phyloP scores from a whole-genome alignment of 768 basidiomycete species.

The Rhizopogon sp. region DNA sequence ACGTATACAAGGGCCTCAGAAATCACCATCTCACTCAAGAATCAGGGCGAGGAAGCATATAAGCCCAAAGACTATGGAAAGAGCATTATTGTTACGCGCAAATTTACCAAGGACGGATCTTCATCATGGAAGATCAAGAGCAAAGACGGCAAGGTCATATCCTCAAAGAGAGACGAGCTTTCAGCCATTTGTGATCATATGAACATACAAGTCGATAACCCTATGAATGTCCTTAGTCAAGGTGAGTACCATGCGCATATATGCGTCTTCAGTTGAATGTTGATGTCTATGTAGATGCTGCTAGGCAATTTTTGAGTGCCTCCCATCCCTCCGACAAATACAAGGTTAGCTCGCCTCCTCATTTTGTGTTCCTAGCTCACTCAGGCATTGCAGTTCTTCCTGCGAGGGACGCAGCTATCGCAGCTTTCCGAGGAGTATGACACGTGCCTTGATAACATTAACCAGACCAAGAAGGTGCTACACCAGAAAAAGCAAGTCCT shows the following conservation, averaged over 20 bases:
- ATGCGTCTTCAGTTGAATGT: neutral
- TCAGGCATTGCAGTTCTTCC: slow-evolving; percentile 67
- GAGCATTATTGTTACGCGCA: slow-evolving; percentile 78
- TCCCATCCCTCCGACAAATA: slow-evolving; percentile 85
- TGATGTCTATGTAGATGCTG: slow-evolving; percentile 21
- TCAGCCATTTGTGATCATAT: slow-evolving; percentile 89
- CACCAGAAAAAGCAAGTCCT: slow-evolving; percentile 70
- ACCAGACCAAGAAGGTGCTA: slow-evolving; percentile 59
- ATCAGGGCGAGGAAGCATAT: slow-evolving; percentile 88
- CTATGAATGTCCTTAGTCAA: slow-evolving; percentile 91
- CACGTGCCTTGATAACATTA: slow-evolving; percentile 66
- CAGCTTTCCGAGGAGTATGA: slow-evolving; percentile 89
- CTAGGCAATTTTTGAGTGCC: slow-evolving; percentile 75
- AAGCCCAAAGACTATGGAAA: slow-evolving; percentile 81
- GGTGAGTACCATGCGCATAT: slow-evolving; percentile 32
- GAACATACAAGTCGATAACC: slow-evolving; percentile 96
- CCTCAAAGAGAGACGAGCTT: slow-evolving; percentile 79
- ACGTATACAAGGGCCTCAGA: slow-evolving; percentile 49
- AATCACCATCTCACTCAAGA: slow-evolving; percentile 80
- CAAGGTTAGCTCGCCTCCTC: slow-evolving; percentile 45
- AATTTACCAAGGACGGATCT: slow-evolving; percentile 70
- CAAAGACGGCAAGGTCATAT: slow-evolving; percentile 59
- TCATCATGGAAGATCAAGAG: slow-evolving; percentile 81
- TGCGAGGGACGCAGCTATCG: slow-evolving; percentile 86
- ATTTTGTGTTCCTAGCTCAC: neutral